Base-by-base conservation (phyloP, 495 filamentous ascomycete genomes). In the Penicillium antarcticum region DNA sequence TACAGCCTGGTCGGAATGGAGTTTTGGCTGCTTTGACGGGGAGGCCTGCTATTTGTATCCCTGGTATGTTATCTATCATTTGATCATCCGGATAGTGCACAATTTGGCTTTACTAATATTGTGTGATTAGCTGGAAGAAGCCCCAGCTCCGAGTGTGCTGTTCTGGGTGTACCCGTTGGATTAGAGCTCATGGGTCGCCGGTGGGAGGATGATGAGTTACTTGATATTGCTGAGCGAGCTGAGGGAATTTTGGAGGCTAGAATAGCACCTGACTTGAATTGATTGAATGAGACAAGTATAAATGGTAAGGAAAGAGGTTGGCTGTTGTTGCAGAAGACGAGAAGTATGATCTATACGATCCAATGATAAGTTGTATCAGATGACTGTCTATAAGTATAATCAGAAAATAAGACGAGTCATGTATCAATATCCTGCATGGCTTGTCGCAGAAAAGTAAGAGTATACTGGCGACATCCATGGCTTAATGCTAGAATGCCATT, bases 11-110 rank as follows among this genome's bases (percentile, higher is more conserved):
- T 10, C 67, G 85, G 3, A 87, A 87, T 61, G 85, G 85, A 18
- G 80, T 86, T 21, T 61, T 87, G 5, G 84, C 82, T 3, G 84
- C 83, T 4, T 58, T 87, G 53, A 84, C 83, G 4, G 84, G 83
- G 6, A 62, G 57, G n/a, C 84, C 84, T 4, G 84, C 85, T 19
- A 72, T 87, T 21, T 81, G 78, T 45, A 67, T 87, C 8, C 84
- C 85, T 4, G 67, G 67, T 70, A 46, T 42, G 59, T 56, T 13
- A 12, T 35, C 6, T 23, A 29, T 2, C 9, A 7, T 1, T 10
- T 29, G 26, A 9, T 7, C 0, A 29, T 10, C 26, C 5, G 8
- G 6, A 6, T 2, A 9, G 14, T 12, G 17, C 16, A 13, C 2
- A 33, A 21, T 1, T 17, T 32, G 9, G 12, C 4, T 29, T 21